Evolutionary conservation across 768 basidiomycete genomes (phyloP).

Genomic region (Boletus speciosus): DNA sequence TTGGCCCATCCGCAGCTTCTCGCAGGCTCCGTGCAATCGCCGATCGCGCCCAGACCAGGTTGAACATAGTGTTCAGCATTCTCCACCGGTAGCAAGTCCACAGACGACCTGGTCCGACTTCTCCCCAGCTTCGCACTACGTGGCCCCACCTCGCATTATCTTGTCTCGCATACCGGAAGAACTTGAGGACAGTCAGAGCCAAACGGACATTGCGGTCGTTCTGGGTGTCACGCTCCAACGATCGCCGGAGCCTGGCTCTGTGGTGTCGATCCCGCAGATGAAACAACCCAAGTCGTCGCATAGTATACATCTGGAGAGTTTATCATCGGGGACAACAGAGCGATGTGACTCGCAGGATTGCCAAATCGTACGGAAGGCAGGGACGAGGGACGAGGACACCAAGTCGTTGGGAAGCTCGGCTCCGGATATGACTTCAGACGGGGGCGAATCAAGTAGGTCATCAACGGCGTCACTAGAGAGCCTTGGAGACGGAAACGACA

Average conservation of each 20-base stretch:
- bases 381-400: constrained; percentile 13
- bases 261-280: background rate
- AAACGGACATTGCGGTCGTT: constrained; percentile 11
- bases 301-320: background rate
- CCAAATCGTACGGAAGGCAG: background rate
- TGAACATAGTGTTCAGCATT: background rate
- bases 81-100: background rate
- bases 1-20: constrained; percentile 23
- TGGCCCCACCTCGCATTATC: constrained; percentile 15
- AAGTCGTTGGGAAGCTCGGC: constrained; percentile 19
- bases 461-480: constrained; percentile 27
- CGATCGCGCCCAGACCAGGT: constrained; percentile 4
- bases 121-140: constrained; percentile 18
- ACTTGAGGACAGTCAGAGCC: constrained; percentile 22
- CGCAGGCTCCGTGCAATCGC: constrained; percentile 10
- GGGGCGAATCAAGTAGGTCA: constrained; percentile 19
- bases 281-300: background rate
- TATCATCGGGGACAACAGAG: background rate
- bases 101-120: constrained; percentile 33
- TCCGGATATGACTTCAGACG: constrained; percentile 27
- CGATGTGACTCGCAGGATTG: background rate
- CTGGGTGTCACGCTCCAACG: constrained; percentile 12
- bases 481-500: constrained; percentile 10
- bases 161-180: constrained; percentile 31
- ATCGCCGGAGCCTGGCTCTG: constrained; percentile 10